phyloP scores from a whole-genome alignment of 2,329 filamentous ascomycete genomes.

The Aspergillus sergii region DNA sequence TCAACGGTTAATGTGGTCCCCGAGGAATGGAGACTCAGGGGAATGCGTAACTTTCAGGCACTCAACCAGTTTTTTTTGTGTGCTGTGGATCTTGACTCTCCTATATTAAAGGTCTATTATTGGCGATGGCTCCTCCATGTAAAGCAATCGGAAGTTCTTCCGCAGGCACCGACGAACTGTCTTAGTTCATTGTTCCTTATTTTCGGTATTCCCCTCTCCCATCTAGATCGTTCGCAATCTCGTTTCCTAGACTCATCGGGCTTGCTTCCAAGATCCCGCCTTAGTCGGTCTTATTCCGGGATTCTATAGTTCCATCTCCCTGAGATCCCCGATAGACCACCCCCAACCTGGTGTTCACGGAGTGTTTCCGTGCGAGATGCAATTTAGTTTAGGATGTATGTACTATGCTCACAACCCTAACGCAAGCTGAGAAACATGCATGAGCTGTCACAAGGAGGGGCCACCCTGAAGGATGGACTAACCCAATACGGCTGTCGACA shows the following conservation, averaged over 20 bases:
- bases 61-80: neutral
- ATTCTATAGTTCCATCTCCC: neutral
- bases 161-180: neutral
- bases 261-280: neutral
- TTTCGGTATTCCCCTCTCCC: neutral
- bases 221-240: neutral
- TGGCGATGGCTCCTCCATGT: neutral
- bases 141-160: neutral
- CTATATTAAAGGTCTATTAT: neutral
- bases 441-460: neutral
- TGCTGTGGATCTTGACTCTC: neutral
- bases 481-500: neutral
- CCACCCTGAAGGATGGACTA: neutral
- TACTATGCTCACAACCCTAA: neutral
- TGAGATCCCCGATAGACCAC: neutral
- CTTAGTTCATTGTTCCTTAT: neutral
- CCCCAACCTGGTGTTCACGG: slow-evolving; percentile 1
- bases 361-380: neutral
- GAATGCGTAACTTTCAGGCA: neutral
- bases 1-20: neutral
- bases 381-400: neutral
- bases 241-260: neutral
- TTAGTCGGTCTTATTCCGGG: neutral
- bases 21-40: neutral
- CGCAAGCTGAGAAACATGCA: neutral